Evolutionary conservation across 192 early-diverging fungal species (phyloP).

Genomic region (Linnemannia schmuckeri): DNA sequence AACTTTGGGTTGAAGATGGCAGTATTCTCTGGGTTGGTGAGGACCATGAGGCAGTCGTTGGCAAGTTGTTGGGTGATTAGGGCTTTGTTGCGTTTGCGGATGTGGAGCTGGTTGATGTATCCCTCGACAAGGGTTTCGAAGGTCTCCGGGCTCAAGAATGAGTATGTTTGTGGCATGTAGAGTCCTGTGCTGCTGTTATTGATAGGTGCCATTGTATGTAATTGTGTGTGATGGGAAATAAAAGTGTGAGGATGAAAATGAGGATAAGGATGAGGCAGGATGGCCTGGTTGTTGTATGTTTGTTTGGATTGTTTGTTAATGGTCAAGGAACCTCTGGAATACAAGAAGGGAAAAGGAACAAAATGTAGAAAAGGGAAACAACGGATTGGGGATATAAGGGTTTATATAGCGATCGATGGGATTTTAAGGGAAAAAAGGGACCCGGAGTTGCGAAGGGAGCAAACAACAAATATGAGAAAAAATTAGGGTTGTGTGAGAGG

Average conservation of each 20-base stretch:
- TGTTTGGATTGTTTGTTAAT: not conserved
- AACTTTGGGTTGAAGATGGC: constrained; percentile 36
- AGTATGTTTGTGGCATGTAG: constrained; percentile 50
- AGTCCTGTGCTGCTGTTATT: constrained; percentile 21
- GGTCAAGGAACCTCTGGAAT: constrained; percentile 5
- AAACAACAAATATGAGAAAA: not conserved
- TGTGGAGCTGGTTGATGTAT: constrained; percentile 30
- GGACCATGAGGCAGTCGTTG: constrained; percentile 35
- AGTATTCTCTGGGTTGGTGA: constrained; percentile 34
- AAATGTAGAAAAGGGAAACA: not conserved
- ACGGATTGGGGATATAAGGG: not conserved
- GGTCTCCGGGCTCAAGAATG: constrained; percentile 43
- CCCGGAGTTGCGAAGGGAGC: not conserved
- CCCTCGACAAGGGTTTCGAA: constrained; percentile 35
- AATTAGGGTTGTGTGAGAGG: not conserved
- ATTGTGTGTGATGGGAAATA: not conserved
- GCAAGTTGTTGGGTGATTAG: constrained; percentile 37
- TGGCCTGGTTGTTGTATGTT: not conserved
- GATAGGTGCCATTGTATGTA: constrained; percentile 11
- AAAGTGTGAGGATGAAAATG: not conserved
- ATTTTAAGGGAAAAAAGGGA: not conserved
- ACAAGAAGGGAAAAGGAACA: not conserved
- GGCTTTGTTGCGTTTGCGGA: constrained; percentile 36
- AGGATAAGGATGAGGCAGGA: not conserved
- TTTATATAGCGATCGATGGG: not conserved